These are phyloP conservation scores for Aotearoamyces nothofagi DNA, from an alignment of 2,329 filamentous ascomycete species.

Conservation along the genomic window DNA sequence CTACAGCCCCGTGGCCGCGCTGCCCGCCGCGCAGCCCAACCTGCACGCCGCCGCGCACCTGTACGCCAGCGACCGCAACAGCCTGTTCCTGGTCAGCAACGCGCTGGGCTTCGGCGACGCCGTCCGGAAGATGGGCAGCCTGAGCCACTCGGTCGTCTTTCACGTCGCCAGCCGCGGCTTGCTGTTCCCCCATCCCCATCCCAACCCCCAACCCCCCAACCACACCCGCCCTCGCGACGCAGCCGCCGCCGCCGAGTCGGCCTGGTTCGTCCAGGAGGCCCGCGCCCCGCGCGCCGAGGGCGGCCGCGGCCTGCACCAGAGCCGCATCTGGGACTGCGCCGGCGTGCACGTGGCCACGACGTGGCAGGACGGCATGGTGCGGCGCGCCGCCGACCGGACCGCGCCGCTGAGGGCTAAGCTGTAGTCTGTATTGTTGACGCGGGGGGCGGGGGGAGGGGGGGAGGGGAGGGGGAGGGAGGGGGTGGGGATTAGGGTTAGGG, in stretches of 20 bases:
- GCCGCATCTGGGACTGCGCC: constrained; percentile 23
- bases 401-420: constrained; percentile 4
- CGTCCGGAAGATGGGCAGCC: constrained; percentile 27
- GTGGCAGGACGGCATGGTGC: constrained; percentile 32
- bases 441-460: too few relatives aligned
- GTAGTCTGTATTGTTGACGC: too few relatives aligned
- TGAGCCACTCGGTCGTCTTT: constrained; percentile 31
- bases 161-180: constrained; percentile 25
- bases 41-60: constrained; percentile 40
- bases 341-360: constrained; percentile 29
- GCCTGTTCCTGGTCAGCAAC: constrained; percentile 33
- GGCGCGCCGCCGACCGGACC: constrained; percentile 3
- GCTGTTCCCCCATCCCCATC: constrained; percentile 25
- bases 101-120: constrained; percentile 26
- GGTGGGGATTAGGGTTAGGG: too few relatives aligned
- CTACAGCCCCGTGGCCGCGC: constrained; percentile 28
- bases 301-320: constrained; percentile 30
- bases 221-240: too few relatives aligned
- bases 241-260: constrained; percentile 20
- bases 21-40: constrained; percentile 27
- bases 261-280: constrained; percentile 33
- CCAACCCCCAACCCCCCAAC: too few relatives aligned
- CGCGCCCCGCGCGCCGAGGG: constrained; percentile 27
- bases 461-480: too few relatives aligned
- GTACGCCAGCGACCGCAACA: constrained; percentile 40